Evolutionary conservation across 2,329 filamentous ascomycete genomes (phyloP).

Genomic region (Aspergillus pseudoglaucus): DNA sequence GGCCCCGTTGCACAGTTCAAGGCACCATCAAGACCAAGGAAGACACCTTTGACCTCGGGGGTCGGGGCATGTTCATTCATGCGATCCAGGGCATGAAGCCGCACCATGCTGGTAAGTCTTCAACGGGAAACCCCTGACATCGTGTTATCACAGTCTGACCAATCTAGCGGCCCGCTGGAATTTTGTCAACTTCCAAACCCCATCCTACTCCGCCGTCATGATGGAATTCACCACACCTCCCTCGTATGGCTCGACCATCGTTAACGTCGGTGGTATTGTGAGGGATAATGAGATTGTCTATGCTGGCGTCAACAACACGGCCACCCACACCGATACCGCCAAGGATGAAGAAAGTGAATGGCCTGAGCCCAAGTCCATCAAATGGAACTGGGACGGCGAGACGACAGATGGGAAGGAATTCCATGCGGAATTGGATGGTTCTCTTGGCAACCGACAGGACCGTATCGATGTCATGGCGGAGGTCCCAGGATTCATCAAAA

Average conservation of each 20-base stretch:
- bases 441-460: constrained; percentile 65
- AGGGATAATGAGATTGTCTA: constrained; percentile 75
- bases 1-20: constrained; percentile 77
- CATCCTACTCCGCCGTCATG: constrained; percentile 77
- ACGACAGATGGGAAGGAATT: constrained; percentile 69
- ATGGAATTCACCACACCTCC: constrained; percentile 96
- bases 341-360: constrained; percentile 74
- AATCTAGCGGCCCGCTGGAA: constrained; percentile 72
- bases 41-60: constrained; percentile 74
- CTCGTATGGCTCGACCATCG: constrained; percentile 79
- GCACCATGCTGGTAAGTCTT: constrained; percentile 69
- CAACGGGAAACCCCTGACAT: not conserved
- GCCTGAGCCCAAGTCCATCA: constrained; percentile 74
- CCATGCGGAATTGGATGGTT: constrained; percentile 62
- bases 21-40: constrained; percentile 79
- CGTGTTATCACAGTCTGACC: constrained; percentile 7
- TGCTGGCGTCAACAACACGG: constrained; percentile 60
- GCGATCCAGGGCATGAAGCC: constrained; percentile 98
- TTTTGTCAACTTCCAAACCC: constrained; percentile 85
- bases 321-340: constrained; percentile 62
- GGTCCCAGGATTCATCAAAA: constrained; percentile 91
- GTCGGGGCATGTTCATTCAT: constrained; percentile 71
- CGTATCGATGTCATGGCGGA: constrained; percentile 94
- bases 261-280: constrained; percentile 74
- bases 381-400: constrained; percentile 71